Conservation (phyloP, 1,139 yeast species). For the Saccharomycopsis hybrid region DNA sequence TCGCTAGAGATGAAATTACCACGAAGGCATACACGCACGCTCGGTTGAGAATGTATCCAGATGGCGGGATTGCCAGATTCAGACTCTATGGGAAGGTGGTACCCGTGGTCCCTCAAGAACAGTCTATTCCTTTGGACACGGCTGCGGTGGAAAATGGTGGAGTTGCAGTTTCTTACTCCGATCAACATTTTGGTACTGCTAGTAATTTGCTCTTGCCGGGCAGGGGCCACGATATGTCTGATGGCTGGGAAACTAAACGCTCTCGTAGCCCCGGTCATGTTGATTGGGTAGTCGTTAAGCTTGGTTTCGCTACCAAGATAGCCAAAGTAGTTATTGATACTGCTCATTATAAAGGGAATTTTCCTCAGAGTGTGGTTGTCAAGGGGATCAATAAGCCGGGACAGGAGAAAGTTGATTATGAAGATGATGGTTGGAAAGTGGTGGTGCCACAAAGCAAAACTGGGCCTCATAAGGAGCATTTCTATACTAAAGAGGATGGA, state of each 20-base stretch:
- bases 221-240: conserved; percentile 92
- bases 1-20: conserved; percentile 54
- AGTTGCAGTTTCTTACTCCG: conserved; percentile 73
- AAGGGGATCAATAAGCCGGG: conserved; percentile 47
- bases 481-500: conserved; percentile 32
- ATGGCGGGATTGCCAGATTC: conserved; percentile 95
- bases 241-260: conserved; percentile 97
- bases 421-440: conserved; percentile 47
- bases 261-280: conserved; percentile 77
- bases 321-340: conserved; percentile 74
- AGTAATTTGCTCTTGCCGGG: conserved; percentile 88
- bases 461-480: conserved; percentile 74
- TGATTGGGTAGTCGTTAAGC: conserved; percentile 82
- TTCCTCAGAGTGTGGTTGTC: conserved; percentile 70
- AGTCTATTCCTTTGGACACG: conserved; percentile 47
- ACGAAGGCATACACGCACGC: conserved; percentile 65
- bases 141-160: conserved; percentile 88
- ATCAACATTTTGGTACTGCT: conserved; percentile 90
- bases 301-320: conserved; percentile 60
- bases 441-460: conserved; percentile 69
- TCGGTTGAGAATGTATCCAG: conserved; percentile 87
- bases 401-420: conserved; percentile 32
- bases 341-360: conserved; percentile 89
- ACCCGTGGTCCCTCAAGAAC: conserved; percentile 51
- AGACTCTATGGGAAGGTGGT: conserved; percentile 77